phyloP scores from a whole-genome alignment of 768 basidiomycete genomes.

The Hypholoma fasciculare region DNA sequence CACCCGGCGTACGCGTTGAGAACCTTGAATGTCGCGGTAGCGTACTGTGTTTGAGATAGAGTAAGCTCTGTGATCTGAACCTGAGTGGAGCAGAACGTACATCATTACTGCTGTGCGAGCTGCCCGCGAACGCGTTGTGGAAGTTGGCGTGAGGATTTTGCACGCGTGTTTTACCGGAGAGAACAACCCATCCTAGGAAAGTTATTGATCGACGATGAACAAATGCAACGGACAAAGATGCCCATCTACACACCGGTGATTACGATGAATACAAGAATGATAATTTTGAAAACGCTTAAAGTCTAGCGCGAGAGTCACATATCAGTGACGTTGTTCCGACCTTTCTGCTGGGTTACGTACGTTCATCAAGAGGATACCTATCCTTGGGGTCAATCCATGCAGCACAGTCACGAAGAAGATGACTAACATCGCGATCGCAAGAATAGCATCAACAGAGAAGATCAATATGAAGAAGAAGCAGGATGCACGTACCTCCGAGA shows the following conservation, averaged over 20 bases:
- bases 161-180: constrained; percentile 51
- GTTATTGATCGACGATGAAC: background rate
- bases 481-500: constrained; percentile 41
- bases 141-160: constrained; percentile 54
- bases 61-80: background rate
- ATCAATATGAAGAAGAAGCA: background rate
- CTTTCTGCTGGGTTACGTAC: constrained; percentile 23
- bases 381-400: constrained; percentile 50
- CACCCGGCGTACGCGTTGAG: constrained; percentile 46
- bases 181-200: constrained; percentile 51
- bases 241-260: constrained; percentile 31
- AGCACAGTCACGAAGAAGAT: constrained; percentile 50
- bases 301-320: constrained; percentile 25
- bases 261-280: constrained; percentile 54
- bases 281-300: constrained; percentile 53
- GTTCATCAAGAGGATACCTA: constrained; percentile 57
- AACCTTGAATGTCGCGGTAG: constrained; percentile 61
- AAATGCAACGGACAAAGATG: background rate
- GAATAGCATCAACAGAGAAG: background rate
- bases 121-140: constrained; percentile 51
- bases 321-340: background rate
- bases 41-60: constrained; percentile 39
- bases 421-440: constrained; percentile 28
- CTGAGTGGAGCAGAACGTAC: constrained; percentile 8
- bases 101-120: constrained; percentile 45